Conservation (phyloP, 352 stramenopile species). For the Pythium oligandrum region DNA sequence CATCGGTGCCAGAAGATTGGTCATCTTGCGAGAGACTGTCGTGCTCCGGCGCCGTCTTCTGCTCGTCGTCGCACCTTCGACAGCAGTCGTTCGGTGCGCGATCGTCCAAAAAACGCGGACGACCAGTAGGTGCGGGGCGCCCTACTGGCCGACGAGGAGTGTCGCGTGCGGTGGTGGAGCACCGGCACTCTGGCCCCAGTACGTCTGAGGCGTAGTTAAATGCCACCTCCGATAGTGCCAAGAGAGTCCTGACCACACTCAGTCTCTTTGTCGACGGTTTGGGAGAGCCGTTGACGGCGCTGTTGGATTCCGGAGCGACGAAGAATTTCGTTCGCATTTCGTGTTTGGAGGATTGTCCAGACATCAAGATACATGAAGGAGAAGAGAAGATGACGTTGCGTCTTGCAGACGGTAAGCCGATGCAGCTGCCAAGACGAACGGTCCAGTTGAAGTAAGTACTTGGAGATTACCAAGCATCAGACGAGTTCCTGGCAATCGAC, state of each 20-base stretch:
- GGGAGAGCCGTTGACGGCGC: not conserved
- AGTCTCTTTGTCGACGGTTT: not conserved
- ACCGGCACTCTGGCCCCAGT: conserved; percentile 2
- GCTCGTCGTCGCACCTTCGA: not conserved
- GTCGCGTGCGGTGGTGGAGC: conserved; percentile 5
- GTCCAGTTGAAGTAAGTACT: conserved; percentile 3
- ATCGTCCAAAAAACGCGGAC: conserved; percentile 8
- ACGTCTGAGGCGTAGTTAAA: conserved; percentile 1
- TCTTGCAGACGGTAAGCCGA: conserved; percentile 1
- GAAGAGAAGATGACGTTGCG: not conserved
- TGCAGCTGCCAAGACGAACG: conserved; percentile 4
- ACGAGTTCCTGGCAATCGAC: conserved; percentile 7
- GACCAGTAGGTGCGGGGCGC: conserved; percentile 3
- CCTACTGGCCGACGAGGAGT: conserved; percentile 1
- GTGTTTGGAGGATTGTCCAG: not conserved
- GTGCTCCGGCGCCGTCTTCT: not conserved
- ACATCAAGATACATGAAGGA: not conserved
- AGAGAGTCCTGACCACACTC: conserved; percentile 1
- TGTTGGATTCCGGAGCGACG: not conserved
- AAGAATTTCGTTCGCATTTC: not conserved
- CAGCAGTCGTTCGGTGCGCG: not conserved
- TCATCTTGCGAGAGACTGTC: conserved; percentile 6
- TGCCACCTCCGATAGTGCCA: not conserved
- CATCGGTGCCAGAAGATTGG: conserved; percentile 8
- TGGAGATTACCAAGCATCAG: not conserved